A percentile compares a stretch with the other conserved stretches of the same genome.
These are phyloP conservation scores for Macadamia tetraphylla DNA, from an alignment of 164 flowering plant genomes.

Conservation along the genomic window DNA sequence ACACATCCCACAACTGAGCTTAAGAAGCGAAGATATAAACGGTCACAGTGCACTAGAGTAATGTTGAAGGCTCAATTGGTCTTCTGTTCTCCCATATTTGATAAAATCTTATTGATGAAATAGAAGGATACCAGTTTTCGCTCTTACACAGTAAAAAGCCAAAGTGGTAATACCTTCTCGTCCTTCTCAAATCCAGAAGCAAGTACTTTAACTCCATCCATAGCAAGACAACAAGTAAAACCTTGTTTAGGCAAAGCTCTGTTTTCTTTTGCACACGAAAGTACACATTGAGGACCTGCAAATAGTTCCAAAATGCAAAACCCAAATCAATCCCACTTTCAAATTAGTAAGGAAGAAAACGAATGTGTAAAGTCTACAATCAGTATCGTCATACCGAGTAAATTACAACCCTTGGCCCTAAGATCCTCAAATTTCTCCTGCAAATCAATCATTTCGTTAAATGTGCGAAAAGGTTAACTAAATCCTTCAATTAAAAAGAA, in stretches of 20 bases:
- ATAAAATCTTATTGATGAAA: no score
- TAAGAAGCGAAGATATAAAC: no score
- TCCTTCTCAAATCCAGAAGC: conserved; percentile 79
- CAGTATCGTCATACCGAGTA: conserved; percentile 39
- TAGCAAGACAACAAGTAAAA: conserved; percentile 91
- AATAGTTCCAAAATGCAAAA: conserved; percentile 6
- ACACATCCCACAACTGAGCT: no score
- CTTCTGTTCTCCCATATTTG: no score
- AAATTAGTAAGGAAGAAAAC: neutral
- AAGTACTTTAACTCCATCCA: conserved; percentile 91
- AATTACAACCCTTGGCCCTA: conserved; percentile 69
- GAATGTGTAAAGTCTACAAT: no score
- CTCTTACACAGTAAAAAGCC: no score
- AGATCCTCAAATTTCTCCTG: conserved; percentile 93
- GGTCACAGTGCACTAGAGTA: no score
- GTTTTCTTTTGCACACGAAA: conserved; percentile 87
- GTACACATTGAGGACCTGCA: conserved; percentile 86
- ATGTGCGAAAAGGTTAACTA: neutral
- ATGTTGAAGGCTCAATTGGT: no score
- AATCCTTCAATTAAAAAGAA: neutral
- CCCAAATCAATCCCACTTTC: neutral
- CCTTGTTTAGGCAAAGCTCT: conserved; percentile 67
- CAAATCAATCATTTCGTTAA: conserved; percentile 5
- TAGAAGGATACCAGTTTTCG: no score
- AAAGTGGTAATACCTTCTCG: conserved; percentile 57